phyloP scores from a whole-genome alignment of 1,139 yeast species.

The Ogataea hybrid region DNA sequence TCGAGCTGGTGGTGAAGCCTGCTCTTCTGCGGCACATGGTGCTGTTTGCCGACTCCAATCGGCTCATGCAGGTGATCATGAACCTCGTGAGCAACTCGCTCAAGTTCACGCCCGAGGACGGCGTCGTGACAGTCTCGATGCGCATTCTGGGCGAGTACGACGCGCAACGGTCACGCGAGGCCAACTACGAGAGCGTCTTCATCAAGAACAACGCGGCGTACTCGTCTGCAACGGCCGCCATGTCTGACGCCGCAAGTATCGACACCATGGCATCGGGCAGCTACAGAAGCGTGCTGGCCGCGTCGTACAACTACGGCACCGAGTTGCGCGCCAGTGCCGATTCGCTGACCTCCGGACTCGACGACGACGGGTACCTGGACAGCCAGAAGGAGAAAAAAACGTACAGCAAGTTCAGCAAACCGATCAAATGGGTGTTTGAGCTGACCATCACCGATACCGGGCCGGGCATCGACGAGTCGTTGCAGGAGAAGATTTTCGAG shows the following conservation, averaged over 20 bases:
- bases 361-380: conserved; percentile 4
- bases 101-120: conserved; percentile 87
- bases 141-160: conserved; percentile 73
- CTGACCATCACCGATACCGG: conserved; percentile 88
- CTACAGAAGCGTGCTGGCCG: conserved; percentile 26
- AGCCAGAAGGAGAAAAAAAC: conserved; percentile 38
- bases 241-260: conserved; percentile 21
- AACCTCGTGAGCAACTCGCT: conserved; percentile 83
- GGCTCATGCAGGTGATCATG: conserved; percentile 85
- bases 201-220: conserved; percentile 25
- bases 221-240: conserved; percentile 2
- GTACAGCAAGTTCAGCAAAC: conserved; percentile 37
- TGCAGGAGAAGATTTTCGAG: conserved; percentile 85
- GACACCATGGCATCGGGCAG: conserved; percentile 24
- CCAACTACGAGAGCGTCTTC: conserved; percentile 37
- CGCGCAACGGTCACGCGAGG: conserved; percentile 38
- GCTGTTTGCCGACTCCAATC: conserved; percentile 78
- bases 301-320: conserved; percentile 21
- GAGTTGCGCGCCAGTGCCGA: conserved; percentile 27
- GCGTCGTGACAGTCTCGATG: conserved; percentile 68
- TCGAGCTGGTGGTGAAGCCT: conserved; percentile 59
- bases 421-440: conserved; percentile 60
- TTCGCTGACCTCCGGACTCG: conserved; percentile 1
- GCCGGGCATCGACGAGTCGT: conserved; percentile 80
- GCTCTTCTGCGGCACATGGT: conserved; percentile 58